These are phyloP conservation scores for Inga laurina DNA, from an alignment of 306 rosid genomes.

Conservation along the genomic window DNA sequence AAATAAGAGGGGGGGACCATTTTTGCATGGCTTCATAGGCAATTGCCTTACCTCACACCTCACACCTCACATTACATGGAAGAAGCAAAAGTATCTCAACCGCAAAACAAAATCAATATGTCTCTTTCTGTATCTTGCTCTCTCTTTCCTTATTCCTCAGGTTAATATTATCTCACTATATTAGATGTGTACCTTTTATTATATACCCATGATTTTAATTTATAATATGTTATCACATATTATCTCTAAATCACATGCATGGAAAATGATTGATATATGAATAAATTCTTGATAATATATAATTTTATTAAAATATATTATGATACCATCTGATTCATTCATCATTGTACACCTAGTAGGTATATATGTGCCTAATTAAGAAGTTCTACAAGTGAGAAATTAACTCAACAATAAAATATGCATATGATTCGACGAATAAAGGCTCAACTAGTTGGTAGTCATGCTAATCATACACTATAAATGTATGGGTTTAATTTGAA, in stretches of 20 bases:
- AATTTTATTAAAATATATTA: neutral
- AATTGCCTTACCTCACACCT: constrained; percentile 28
- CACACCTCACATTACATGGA: constrained; percentile 41
- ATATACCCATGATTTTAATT: neutral
- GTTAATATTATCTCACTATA: neutral
- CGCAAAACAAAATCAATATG: constrained; percentile 26
- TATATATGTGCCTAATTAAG: neutral
- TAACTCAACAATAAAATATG: too few species aligned
- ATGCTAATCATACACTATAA: neutral
- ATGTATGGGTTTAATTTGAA: neutral
- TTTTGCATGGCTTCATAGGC: constrained; percentile 58
- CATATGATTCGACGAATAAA: neutral
- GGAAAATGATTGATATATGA: neutral
- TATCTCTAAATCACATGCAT: neutral
- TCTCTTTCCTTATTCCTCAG: neutral
- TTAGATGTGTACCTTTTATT: constrained; percentile 17
- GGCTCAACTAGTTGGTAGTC: neutral
- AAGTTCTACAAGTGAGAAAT: neutral
- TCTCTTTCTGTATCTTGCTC: constrained; percentile 28
- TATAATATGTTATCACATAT: neutral
- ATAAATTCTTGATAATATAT: neutral
- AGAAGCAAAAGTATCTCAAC: constrained; percentile 46
- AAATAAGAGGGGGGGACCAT: constrained; percentile 73
- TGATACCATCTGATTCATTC: neutral
- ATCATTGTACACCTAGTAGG: neutral